Base-by-base conservation (phyloP, 2,329 filamentous ascomycete species). In the Fusarium sp. region DNA sequence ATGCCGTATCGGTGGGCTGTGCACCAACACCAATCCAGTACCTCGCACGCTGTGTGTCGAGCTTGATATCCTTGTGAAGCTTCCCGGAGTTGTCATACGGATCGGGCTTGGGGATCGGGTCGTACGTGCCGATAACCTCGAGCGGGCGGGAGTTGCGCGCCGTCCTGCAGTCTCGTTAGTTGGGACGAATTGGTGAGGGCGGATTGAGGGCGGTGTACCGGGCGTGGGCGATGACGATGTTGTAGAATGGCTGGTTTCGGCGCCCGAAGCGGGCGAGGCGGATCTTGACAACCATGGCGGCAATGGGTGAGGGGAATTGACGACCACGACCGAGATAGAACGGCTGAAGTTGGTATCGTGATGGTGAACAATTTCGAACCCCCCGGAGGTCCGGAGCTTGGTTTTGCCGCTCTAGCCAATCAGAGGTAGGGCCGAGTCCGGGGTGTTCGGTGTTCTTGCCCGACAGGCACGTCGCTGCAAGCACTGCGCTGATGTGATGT, bases 11-110 rank as follows among this genome's bases (percentile, higher is more conserved):
- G 72, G 93, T 95, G 11, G 97, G 97, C 85, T 99, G 97, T 66
- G 97, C 97, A 1, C 97, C 97, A 5, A 98, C 96, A 82, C 97
- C 97, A 39, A 99, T 88, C 97, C 97, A 99, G 86, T 99, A 99
- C 83, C 93, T 92, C 67, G 96, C 94, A 70, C 97, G 88, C 75
- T 90, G 87, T 9, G 90, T 86, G 83, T 99, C 97, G 16, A 99
- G 88, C 80, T 94, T 92, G 81, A 99, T 94, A 77, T 98, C 95
- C 85, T 99, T 99, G 87, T 93, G 94, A 66, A 94, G 89, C 67
- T 91, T 90, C 20, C 91, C 90, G n/a, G 88, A 88, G 76, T 80
- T 82, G 79, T 85, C 94, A 78, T 90, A 89, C 2, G 89, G 87
- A 75, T 92, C 88, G 30, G 86, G 82, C 80, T 90, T 91, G 30